Evolutionary conservation across 306 rosid genomes (phyloP).

Genomic region (Acacia acuminata): DNA sequence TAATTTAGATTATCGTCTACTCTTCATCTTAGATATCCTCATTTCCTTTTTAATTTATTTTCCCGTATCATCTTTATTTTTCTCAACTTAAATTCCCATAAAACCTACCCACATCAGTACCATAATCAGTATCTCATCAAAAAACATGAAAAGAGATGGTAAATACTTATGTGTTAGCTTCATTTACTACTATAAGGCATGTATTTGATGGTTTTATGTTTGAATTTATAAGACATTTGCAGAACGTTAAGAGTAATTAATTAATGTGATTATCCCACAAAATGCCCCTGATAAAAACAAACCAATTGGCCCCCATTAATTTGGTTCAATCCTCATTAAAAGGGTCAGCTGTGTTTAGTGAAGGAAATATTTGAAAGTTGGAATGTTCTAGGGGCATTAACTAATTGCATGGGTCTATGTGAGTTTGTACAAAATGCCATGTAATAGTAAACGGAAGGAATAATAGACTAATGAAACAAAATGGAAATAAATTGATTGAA

Average conservation of each 20-base stretch:
- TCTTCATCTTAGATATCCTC: too few species aligned
- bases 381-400: background rate
- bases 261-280: background rate
- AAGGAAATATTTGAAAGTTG: background rate
- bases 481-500: conserved; percentile 9
- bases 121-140: too few species aligned
- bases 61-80: too few species aligned
- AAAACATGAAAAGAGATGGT: conserved; percentile 4
- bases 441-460: background rate
- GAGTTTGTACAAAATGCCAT: background rate
- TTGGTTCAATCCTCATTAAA: background rate
- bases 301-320: background rate
- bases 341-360: background rate
- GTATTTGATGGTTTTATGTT: background rate
- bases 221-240: too few species aligned
- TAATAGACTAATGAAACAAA: conserved; percentile 4
- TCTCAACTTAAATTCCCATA: too few species aligned
- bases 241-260: background rate
- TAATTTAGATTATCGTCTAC: too few species aligned
- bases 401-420: background rate
- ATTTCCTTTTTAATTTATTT: too few species aligned
- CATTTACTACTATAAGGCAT: background rate
- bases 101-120: too few species aligned
- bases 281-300: background rate
- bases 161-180: background rate